phyloP scores from a whole-genome alignment of 2,329 filamentous ascomycete species.

The Hansfordia pulvinata region DNA sequence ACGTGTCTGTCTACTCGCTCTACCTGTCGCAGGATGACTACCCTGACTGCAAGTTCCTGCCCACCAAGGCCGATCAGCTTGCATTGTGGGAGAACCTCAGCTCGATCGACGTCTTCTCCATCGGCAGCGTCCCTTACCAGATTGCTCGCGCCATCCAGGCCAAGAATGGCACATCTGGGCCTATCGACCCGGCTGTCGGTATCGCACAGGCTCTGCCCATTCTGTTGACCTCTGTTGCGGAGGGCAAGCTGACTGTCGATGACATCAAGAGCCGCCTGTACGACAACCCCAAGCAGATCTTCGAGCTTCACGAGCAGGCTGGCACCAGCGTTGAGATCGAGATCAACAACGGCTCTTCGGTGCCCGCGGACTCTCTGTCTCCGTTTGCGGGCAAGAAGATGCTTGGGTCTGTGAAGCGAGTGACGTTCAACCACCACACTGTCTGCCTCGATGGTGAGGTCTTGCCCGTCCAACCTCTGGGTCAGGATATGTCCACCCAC shows the following conservation, averaged over 20 bases:
- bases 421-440: conserved; percentile 62
- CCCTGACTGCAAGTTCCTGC: conserved; percentile 52
- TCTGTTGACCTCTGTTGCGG: conserved; percentile 61
- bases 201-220: conserved; percentile 63
- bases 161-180: conserved; percentile 19
- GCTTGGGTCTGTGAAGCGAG: conserved; percentile 58
- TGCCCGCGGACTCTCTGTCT: conserved; percentile 45
- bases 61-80: conserved; percentile 53
- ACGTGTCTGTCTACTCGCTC: conserved; percentile 67
- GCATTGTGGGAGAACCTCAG: conserved; percentile 62
- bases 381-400: conserved; percentile 58
- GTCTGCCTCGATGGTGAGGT: conserved; percentile 62
- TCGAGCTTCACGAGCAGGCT: conserved; percentile 70
- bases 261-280: conserved; percentile 60
- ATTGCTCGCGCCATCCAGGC: conserved; percentile 40
- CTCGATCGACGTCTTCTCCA: conserved; percentile 66
- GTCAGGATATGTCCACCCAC: conserved; percentile 67
- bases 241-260: conserved; percentile 60
- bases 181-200: conserved; percentile 46
- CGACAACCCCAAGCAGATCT: conserved; percentile 69
- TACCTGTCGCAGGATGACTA: conserved; percentile 62
- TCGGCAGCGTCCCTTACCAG: conserved; percentile 68
- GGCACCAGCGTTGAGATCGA: conserved; percentile 63
- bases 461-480: conserved; percentile 39
- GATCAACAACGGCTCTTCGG: conserved; percentile 55